phyloP scores from a whole-genome alignment of 2,329 filamentous ascomycete species.

The Thielaviopsis punctulata region DNA sequence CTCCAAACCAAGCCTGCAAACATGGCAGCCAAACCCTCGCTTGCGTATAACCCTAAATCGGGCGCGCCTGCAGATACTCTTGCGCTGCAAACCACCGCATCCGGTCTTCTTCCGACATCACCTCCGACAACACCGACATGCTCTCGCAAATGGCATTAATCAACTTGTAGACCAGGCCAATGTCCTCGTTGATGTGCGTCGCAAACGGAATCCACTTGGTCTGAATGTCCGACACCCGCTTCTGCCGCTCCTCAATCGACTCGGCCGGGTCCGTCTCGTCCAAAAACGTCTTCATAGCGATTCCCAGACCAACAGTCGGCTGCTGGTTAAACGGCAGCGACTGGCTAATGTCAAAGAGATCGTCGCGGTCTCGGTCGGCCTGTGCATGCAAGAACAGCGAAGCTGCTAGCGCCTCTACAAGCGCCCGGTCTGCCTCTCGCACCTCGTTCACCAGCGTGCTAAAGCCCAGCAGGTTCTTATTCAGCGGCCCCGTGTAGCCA shows the following conservation, averaged over 20 bases:
- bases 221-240: conserved; percentile 33
- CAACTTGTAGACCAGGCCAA: conserved; percentile 39
- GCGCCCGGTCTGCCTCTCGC: conserved; percentile 60
- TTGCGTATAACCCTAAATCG: too few relatives aligned
- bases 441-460: conserved; percentile 68
- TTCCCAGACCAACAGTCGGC: conserved; percentile 58
- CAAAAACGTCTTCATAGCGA: conserved; percentile 64
- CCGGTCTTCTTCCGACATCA: conserved; percentile 1
- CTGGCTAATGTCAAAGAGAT: conserved; percentile 51
- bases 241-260: conserved; percentile 27
- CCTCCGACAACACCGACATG: conserved; percentile 17
- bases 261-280: conserved; percentile 45
- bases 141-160: conserved; percentile 40
- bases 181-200: conserved; percentile 39
- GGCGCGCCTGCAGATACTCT: conserved; percentile 10
- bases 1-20: too few relatives aligned
- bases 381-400: conserved; percentile 71
- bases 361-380: conserved; percentile 50
- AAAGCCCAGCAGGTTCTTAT: conserved; percentile 74
- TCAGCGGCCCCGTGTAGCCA: conserved; percentile 87
- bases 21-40: too few relatives aligned
- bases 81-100: conserved; percentile 6
- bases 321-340: conserved; percentile 56
- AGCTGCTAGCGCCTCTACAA: conserved; percentile 67
- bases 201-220: conserved; percentile 39